A percentile compares a stretch with the other conserved stretches of the same genome.
Conservation (phyloP, 306 rosid genomes). For the Cicer chorassanicum region DNA sequence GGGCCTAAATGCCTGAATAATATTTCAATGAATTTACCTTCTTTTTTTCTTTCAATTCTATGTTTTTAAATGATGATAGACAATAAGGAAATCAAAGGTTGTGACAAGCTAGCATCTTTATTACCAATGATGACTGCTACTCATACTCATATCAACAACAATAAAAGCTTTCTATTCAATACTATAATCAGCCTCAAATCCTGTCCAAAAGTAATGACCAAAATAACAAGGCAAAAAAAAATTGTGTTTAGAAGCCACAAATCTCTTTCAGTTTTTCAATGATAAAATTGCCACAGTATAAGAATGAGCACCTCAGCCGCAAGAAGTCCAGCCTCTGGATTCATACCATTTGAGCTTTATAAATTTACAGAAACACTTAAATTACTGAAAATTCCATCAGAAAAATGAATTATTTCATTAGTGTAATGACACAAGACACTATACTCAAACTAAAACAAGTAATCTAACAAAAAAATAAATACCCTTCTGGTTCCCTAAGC, state of each 20-base stretch:
- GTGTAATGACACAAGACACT: constrained; percentile 29
- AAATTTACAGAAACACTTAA: constrained; percentile 26
- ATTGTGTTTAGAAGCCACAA: constrained; percentile 6
- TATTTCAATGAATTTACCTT: no score
- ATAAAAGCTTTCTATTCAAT: no score
- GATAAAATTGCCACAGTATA: constrained; percentile 5
- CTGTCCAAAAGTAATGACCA: no score
- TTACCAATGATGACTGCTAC: neutral
- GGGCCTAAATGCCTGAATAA: no score
- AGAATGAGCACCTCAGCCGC: constrained; percentile 26
- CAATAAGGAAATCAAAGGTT: neutral
- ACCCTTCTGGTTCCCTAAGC: constrained; percentile 2
- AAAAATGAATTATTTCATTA: constrained; percentile 21
- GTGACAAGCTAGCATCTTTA: constrained; percentile 1
- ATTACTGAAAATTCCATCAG: constrained; percentile 15
- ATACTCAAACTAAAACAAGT: constrained; percentile 35
- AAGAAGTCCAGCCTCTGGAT: neutral
- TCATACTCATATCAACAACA: neutral
- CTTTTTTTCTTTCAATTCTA: no score
- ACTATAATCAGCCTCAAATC: no score
- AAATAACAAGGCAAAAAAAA: no score
- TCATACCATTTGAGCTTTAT: constrained; percentile 18
- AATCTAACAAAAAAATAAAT: constrained; percentile 26
- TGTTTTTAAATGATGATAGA: neutral
- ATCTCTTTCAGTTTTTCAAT: constrained; percentile 14